A percentile compares a stretch with the other conserved stretches of the same genome.
phyloP scores from a whole-genome alignment of 352 stramenopile species.

The Phytopythium cucurbitacearum region DNA sequence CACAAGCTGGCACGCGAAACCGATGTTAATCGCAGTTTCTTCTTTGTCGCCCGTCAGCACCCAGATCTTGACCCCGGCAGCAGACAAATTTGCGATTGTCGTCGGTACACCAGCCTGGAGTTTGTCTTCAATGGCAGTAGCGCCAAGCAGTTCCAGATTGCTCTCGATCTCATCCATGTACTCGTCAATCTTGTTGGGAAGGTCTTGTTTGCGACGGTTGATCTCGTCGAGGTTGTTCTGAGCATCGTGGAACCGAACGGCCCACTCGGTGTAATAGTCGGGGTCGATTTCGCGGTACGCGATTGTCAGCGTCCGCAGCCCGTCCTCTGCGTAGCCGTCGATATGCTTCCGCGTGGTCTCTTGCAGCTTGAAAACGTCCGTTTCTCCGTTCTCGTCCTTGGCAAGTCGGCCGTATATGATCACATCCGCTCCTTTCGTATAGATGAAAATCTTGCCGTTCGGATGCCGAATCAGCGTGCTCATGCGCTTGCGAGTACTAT shows the following conservation, averaged over 20 bases:
- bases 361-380: conserved; percentile 20
- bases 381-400: conserved; percentile 24
- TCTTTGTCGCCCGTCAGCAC: conserved; percentile 94
- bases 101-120: conserved; percentile 89
- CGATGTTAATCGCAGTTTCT: conserved; percentile 95
- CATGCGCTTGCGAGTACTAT: conserved; percentile 92
- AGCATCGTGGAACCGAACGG: conserved; percentile 53
- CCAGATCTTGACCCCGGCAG: conserved; percentile 91
- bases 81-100: conserved; percentile 78
- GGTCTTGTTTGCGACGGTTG: conserved; percentile 77
- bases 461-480: conserved; percentile 83
- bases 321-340: conserved; percentile 83
- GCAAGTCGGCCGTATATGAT: conserved; percentile 54
- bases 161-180: conserved; percentile 85
- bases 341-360: conserved; percentile 55
- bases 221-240: conserved; percentile 71
- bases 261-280: conserved; percentile 53
- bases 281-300: conserved; percentile 56
- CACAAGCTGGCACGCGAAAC: conserved; percentile 85
- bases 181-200: conserved; percentile 62
- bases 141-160: conserved; percentile 80
- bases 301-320: conserved; percentile 85
- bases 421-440: conserved; percentile 71
- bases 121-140: conserved; percentile 93
- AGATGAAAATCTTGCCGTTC: conserved; percentile 54